Base-by-base conservation (phyloP, 305 asterid species). In the Plantago lanceolata region DNA sequence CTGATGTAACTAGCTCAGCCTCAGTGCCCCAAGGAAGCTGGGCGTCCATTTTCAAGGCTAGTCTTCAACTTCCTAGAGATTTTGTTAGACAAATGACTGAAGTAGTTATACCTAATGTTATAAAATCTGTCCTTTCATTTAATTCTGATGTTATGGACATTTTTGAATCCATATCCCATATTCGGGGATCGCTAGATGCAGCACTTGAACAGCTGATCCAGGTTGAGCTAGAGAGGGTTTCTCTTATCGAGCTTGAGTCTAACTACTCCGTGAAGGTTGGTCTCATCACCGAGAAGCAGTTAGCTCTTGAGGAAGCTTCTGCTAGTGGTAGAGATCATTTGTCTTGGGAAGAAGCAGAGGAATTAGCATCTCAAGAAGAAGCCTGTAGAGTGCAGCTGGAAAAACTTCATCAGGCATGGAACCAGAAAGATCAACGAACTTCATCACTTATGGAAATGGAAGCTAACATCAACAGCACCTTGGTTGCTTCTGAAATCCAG, bases 291-390 rank as follows among this genome's bases (percentile, higher is more conserved):
- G 99, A 94, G 75, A 81, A 79, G 75, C 97, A 94, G 81, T 78
- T 94, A 84, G 96, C 88, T 83, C 97, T 94, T 48, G 88, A 90
- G 78, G 96, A 94, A 81, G 99, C 97, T 75, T 68, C 99, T 71
- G 81, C 80, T 66, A 82, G 80, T 82, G 93, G 99, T 69, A 86
- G 99, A 83, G 97, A 94, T 63, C 85, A 84, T 81, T 76, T 90
- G 67, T 94, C 99, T 63, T 94, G 99, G 99, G 99, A 94, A 81
- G 99, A 94, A 81, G 96, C 99, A 59, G 99, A 94, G 74, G 97
- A 94, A 82, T 90, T 94, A 70, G 99, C 95, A 63, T 86, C 99
- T 71, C 97, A 90, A 79, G 99, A 94, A 85, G 99, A 94, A 82
- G 95, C 89, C 73, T 94, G 97, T 78, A 85, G 88, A 75, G 88